Base-by-base conservation (phyloP, 2,329 filamentous ascomycete species). In the Gaeumannomyces tritici region DNA sequence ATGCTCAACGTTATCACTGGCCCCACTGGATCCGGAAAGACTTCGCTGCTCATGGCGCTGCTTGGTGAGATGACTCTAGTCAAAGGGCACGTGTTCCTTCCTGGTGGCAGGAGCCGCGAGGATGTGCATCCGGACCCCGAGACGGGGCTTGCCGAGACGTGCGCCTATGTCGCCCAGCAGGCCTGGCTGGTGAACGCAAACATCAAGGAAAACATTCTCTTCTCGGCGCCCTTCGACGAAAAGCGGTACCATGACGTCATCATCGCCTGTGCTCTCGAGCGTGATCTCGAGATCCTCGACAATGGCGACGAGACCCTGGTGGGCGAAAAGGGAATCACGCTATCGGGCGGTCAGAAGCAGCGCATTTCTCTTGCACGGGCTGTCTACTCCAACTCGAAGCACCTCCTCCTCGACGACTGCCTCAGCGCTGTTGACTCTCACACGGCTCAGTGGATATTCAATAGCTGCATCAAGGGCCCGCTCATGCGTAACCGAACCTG, bases 391-490 rank as follows among this genome's bases (percentile, higher is more conserved):
- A 93, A 91, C 74, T 96, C 93, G 7, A 89, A 88, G 61, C 93
- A 98, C 73, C 77, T 99, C 21, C 83, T 99, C 13, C 82, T 99
- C 60, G 95, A 99, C 70, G 95, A 99, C 73, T 96, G 96, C 66
- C 82, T 99, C 56, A 97, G 93, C 71, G 95, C 95, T 31, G 95
- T 99, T 42, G 95, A 99, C 73, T 96, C 95, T 4, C 95, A 99
- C 70, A 98, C 95, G 0, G 93, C 93, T 2, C 96, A 97, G 73
- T 97, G 96, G 88, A 98, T 99, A 67, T 98, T 98, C 76, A 89
- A 89, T 72, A 89, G 96, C 74, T 96, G 93, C 64, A 88, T 99
- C 66, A 88, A 88, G 68, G 95, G 95, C 2, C 90, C 91, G 7
- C 77, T 99, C 61, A 98, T 99, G 95, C 78, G 83, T 63, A 82